Base-by-base conservation (phyloP, 805 yeast genomes). In the Kluyveromyces lactis region DNA sequence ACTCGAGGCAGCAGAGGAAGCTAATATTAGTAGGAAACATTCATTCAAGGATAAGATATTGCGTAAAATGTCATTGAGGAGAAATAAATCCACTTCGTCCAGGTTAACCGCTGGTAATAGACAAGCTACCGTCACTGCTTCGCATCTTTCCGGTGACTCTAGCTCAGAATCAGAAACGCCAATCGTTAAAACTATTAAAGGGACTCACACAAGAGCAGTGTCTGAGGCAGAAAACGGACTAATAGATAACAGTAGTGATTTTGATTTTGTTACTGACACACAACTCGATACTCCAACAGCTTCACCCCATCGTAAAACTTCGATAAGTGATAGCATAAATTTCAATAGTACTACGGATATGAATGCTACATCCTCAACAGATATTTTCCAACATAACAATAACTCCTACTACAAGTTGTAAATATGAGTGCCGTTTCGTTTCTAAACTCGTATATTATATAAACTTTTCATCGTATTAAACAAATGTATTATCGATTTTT, bases 161-260 rank as follows among this genome's bases (percentile, higher is more conserved):
- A 33, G 41, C 5, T 29, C 39, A 10, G 17, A 21, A 12, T 40
- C 46, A 4, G 18, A 33, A 18, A 18, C 46, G 4, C 28, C 36
- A 19, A 34, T 38, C n/a, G 47, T 34, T 40, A 54, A 46, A 32
- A 35, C 40, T 15, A 55, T 52, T 31, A 56, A 59, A 3, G 56
- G 56, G 3, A 36, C 42, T 9, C 57, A 46, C 39, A 54, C 19
- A 26, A 55, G 55, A 47, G 52, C 40, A 36, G 50, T 38, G 35
- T 58, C 64, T 4, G 62, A 49, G 13, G 49, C 62, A 1, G 48
- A 46, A 3, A 53, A 55, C 38, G 60, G 60, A 2, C 36, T 59
- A 21, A 58, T 59, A 37, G 48, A 46, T 23, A 23, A 34, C 17
- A 26, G 9, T n/a, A 34, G 37, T 17, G 37, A 34, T 13, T 34